Conservation (phyloP, 2,329 filamentous ascomycete genomes). For the Arthrobotrys conoides region DNA sequence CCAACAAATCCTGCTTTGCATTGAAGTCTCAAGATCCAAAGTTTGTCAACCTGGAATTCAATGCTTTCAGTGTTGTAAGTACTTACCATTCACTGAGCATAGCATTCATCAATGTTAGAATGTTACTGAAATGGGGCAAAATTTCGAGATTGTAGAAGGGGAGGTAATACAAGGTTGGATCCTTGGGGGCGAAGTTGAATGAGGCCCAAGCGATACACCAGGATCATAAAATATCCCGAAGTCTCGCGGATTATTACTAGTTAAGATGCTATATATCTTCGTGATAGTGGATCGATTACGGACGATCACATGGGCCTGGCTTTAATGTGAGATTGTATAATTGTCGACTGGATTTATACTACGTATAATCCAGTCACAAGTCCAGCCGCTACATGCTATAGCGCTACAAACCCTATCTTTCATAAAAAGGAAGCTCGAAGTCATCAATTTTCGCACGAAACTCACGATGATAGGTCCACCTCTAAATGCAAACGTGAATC, state of each 20-base stretch:
- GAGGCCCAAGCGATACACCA: not conserved
- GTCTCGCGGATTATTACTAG: constrained; percentile 35
- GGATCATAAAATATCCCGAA: not conserved
- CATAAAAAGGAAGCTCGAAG: not conserved
- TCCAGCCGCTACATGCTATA: no score
- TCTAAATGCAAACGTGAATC: not conserved
- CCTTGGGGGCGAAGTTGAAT: not conserved
- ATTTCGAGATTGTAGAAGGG: not conserved
- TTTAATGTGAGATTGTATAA: not conserved
- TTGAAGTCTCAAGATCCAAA: no score
- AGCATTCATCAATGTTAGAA: not conserved
- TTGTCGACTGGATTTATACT: no score
- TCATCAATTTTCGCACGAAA: not conserved
- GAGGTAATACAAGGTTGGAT: constrained; percentile 7
- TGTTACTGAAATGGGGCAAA: constrained; percentile 9
- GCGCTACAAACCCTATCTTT: not conserved
- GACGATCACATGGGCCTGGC: not conserved
- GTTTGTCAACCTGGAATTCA: no score
- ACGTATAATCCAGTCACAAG: no score
- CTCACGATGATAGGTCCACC: not conserved
- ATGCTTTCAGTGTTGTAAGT: no score
- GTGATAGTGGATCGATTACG: not conserved
- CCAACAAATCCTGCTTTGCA: not conserved
- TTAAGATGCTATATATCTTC: not conserved
- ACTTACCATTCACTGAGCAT: no score